phyloP scores from a whole-genome alignment of 768 basidiomycete genomes.

The Podaxis carcinomalis region DNA sequence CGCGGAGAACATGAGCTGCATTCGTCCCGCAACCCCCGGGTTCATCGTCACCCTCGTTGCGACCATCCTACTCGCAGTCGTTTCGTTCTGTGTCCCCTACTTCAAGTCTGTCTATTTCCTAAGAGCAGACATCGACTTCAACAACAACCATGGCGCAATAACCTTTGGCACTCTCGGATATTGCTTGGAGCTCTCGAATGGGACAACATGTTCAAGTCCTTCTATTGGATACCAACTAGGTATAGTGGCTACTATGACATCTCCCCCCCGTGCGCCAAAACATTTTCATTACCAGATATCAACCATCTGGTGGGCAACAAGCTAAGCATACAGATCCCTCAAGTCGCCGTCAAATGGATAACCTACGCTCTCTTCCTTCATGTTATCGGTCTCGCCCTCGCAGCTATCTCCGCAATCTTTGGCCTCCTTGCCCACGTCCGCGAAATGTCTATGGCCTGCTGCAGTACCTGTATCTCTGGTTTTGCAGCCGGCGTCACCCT shows the following conservation, averaged over 20 bases:
- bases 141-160: conserved; percentile 49
- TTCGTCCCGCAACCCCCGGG: conserved; percentile 88
- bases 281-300: conserved; percentile 50
- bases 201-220: conserved; percentile 72
- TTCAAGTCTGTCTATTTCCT: conserved; percentile 90
- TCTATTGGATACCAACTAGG: conserved; percentile 86
- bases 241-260: conserved; percentile 23
- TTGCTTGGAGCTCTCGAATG: conserved; percentile 56
- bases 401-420: conserved; percentile 69
- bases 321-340: conserved; percentile 66
- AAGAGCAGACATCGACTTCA: conserved; percentile 55
- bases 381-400: conserved; percentile 76
- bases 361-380: conserved; percentile 93
- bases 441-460: conserved; percentile 82
- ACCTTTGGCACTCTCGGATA: conserved; percentile 91
- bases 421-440: conserved; percentile 87
- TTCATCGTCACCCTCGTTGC: conserved; percentile 81
- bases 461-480: conserved; percentile 76
- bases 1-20: conserved; percentile 43
- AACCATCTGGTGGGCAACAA: conserved; percentile 74
- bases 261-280: conserved; percentile 9
- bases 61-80: conserved; percentile 74
- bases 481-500: conserved; percentile 77
- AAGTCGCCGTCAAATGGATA: conserved; percentile 88
- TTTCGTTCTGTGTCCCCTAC: conserved; percentile 87